phyloP scores from a whole-genome alignment of 2,329 filamentous ascomycete genomes.

The Pezicula rhizophila region DNA sequence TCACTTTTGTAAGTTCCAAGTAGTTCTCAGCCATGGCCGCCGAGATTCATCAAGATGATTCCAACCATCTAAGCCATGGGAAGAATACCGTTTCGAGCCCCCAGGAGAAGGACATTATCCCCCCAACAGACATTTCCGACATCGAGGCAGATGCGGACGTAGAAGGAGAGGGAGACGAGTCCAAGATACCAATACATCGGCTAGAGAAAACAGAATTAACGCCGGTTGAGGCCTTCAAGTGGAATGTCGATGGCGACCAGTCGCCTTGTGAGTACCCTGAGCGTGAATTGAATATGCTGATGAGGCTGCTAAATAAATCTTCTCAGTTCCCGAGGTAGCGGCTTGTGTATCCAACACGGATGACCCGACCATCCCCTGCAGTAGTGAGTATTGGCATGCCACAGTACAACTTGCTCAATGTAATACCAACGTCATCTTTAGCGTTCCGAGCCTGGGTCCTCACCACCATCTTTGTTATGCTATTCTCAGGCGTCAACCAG shows the following conservation, averaged over 20 bases:
- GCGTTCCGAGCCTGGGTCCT: slow-evolving; percentile 55
- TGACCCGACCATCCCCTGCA: slow-evolving; percentile 27
- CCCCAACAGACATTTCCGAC: neutral
- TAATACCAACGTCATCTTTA: neutral
- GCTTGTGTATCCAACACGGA: slow-evolving; percentile 31
- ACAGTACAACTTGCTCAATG: neutral
- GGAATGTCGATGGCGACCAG: slow-evolving; percentile 32
- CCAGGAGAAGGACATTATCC: neutral
- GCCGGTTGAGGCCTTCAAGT: slow-evolving; percentile 30
- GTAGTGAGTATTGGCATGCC: slow-evolving; percentile 17
- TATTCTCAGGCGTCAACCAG: slow-evolving; percentile 4
- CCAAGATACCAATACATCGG: neutral
- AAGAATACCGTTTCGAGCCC: neutral
- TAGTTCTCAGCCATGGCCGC: slow-evolving; percentile 2
- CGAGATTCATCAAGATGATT: neutral
- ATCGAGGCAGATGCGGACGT: neutral
- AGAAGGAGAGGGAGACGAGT: neutral
- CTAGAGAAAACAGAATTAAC: slow-evolving; percentile 28
- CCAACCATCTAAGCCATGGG: neutral
- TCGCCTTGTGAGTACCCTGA: slow-evolving; percentile 27
- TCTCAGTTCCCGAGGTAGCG: slow-evolving; percentile 30
- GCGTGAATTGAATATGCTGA: neutral
- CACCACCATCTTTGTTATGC: slow-evolving; percentile 4
- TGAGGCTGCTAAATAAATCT: slow-evolving; percentile 1
- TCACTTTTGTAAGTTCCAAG: neutral